Percentiles rank a stretch among this genome's conserved stretches.
Conservation (phyloP, 768 basidiomycete genomes). For the Lactarius trivialis region DNA sequence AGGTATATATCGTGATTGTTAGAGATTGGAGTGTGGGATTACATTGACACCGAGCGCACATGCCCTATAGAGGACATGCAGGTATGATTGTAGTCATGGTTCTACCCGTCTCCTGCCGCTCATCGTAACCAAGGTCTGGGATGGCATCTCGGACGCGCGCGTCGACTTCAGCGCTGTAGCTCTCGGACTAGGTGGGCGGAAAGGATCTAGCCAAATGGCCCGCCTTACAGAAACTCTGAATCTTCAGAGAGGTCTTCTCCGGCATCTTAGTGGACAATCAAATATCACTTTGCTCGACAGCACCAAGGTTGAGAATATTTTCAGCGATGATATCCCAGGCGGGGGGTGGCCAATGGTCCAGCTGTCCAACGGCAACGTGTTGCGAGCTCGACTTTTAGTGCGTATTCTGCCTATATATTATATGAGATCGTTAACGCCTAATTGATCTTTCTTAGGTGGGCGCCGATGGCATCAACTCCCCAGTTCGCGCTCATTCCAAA, state of each 20-base stretch:
- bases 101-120: constrained; percentile 9
- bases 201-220: constrained; percentile 52
- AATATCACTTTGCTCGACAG: constrained; percentile 63
- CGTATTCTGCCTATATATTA: constrained; percentile 28
- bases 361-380: constrained; percentile 56
- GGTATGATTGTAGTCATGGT: constrained; percentile 36
- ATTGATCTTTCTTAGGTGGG: constrained; percentile 56
- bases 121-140: constrained; percentile 65
- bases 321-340: constrained; percentile 38
- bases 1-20: neutral
- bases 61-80: constrained; percentile 80
- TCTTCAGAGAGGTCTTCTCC: constrained; percentile 78
- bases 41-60: constrained; percentile 63
- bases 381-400: constrained; percentile 74
- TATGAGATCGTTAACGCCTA: neutral
- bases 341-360: constrained; percentile 77
- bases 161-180: constrained; percentile 62
- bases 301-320: constrained; percentile 68
- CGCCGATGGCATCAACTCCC: constrained; percentile 93
- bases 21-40: constrained; percentile 83
- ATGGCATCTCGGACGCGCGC: constrained; percentile 76
- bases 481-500: constrained; percentile 78
- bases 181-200: constrained; percentile 27
- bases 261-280: constrained; percentile 46
- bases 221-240: constrained; percentile 90